These are phyloP conservation scores for Flaveria linearis DNA, from an alignment of 129 eudicot genomes.

Conservation along the genomic window DNA sequence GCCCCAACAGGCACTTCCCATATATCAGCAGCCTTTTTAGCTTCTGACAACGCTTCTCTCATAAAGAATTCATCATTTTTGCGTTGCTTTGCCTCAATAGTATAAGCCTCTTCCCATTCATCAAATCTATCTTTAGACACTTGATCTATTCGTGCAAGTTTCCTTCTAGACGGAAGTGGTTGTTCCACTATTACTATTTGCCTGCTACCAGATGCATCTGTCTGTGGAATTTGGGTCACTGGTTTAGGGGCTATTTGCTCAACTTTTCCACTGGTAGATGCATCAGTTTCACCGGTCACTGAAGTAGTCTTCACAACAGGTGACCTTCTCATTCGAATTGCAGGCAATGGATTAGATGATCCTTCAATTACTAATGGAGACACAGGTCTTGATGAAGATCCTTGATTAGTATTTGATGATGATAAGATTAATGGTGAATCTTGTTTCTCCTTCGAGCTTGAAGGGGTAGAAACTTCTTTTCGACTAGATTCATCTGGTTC, in stretches of 20 bases:
- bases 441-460: constrained; percentile 36
- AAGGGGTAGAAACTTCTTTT: constrained; percentile 21
- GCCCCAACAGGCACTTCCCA: constrained; percentile 99
- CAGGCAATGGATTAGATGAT: constrained; percentile 42
- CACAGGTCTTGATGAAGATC: constrained; percentile 36
- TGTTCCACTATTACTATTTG: constrained; percentile 32
- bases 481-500: constrained; percentile 59
- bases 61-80: constrained; percentile 77
- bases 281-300: constrained; percentile 36
- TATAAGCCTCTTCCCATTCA: constrained; percentile 95
- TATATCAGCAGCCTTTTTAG: constrained; percentile 84
- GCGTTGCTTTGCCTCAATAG: constrained; percentile 64
- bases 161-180: constrained; percentile 34
- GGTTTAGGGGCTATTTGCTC: constrained; percentile 22
- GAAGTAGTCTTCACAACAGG: constrained; percentile 44
- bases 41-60: constrained; percentile 91
- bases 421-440: constrained; percentile 39
- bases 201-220: constrained; percentile 34
- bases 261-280: constrained; percentile 39
- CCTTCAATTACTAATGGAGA: constrained; percentile 34
- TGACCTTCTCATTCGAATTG: constrained; percentile 57
- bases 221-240: constrained; percentile 19
- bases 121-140: constrained; percentile 67
- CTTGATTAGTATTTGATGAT: constrained; percentile 40
- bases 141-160: constrained; percentile 63